Conservation (phyloP, 805 yeast genomes). For the Metschnikowia arizonensis region DNA sequence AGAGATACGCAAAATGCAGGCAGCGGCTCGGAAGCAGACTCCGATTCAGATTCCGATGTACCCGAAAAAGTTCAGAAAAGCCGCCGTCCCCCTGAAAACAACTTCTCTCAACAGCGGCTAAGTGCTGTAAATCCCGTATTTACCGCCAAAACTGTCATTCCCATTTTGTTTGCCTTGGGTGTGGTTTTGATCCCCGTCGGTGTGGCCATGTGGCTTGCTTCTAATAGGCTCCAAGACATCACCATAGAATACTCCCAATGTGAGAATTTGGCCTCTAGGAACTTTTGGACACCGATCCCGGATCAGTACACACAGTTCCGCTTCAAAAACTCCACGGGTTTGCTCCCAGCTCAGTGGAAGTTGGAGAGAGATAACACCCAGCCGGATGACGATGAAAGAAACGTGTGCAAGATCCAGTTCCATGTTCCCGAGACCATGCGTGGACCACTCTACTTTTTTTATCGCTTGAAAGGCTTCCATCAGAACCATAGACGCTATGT, state of each 20-base stretch:
- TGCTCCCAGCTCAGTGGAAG: slow-evolving; percentile 33
- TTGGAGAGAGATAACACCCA: slow-evolving; percentile 40
- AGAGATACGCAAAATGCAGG: not conserved
- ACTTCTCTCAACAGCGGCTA: slow-evolving; percentile 53
- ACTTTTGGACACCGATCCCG: slow-evolving; percentile 33
- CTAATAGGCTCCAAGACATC: slow-evolving; percentile 35
- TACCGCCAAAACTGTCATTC: slow-evolving; percentile 41
- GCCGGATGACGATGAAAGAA: slow-evolving; percentile 44
- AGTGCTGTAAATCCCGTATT: slow-evolving; percentile 47
- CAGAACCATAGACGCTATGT: slow-evolving; percentile 44
- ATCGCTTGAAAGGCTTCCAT: slow-evolving; percentile 38
- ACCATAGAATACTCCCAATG: slow-evolving; percentile 42
- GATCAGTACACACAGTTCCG: slow-evolving; percentile 41
- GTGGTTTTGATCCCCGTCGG: slow-evolving; percentile 42
- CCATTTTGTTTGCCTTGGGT: slow-evolving; percentile 36
- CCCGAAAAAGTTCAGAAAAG: slow-evolving; percentile 41
- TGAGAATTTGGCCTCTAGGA: slow-evolving; percentile 30
- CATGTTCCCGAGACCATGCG: slow-evolving; percentile 29
- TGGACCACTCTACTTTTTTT: slow-evolving; percentile 41
- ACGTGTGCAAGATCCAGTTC: slow-evolving; percentile 44
- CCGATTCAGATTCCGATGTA: slow-evolving; percentile 39
- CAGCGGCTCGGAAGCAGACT: slow-evolving; percentile 24
- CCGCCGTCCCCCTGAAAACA: slow-evolving; percentile 61
- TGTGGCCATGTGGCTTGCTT: slow-evolving; percentile 46
- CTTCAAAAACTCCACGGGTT: slow-evolving; percentile 19